Evolutionary conservation across 306 rosid species (phyloP), one percentile per base, ranked within the genome.

Genomic region (Ziziphus jujuba): DNA sequence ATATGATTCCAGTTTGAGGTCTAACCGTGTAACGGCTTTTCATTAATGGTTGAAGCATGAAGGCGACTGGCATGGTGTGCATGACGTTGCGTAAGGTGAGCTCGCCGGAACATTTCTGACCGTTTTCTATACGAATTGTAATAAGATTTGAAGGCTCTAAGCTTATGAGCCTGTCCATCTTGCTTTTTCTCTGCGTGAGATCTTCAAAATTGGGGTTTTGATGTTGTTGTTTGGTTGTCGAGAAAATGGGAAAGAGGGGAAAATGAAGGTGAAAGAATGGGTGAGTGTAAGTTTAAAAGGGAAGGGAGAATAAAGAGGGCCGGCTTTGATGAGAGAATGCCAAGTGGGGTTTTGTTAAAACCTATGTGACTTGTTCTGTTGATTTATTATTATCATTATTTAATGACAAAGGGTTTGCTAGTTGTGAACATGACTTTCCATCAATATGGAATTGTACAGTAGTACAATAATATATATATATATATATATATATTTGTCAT

Each of bases 61-160:
- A 92, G 56, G 98, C 98, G 36, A 92, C 95, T 0, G 98, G 96
- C 98, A 92, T 89, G 14, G 98, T 92, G 79, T 89, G 81, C 98
- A 92, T 92, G 33, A 92, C 98, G 43, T 92, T 92, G 56, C 85
- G 77, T 28, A 92, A 56, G 34, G 87, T 85, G 4, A 89, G 72
- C 8, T 38, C 63, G 43, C 96, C 96, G 7, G 61, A 65, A 23
- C 92, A 89, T 75, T 79, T 92, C 24, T 80, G 85, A 0, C 84
- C 81, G 0, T 74, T 65, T 60, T 92, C 98, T 15, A 92, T 77
- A 1, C 84, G 77, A 13, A 92, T 82, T 0, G 86, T 61, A 28
- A 85, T 81, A 2, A 77, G 23, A 84, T 75, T 89, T 56, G 96
- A 92, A 40, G 98, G 96, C 15, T 92, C 98, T 72, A 92, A 59